These are phyloP conservation scores for Novymonas esmeraldas DNA, from an alignment of 208 protist genomes.

Conservation along the genomic window DNA sequence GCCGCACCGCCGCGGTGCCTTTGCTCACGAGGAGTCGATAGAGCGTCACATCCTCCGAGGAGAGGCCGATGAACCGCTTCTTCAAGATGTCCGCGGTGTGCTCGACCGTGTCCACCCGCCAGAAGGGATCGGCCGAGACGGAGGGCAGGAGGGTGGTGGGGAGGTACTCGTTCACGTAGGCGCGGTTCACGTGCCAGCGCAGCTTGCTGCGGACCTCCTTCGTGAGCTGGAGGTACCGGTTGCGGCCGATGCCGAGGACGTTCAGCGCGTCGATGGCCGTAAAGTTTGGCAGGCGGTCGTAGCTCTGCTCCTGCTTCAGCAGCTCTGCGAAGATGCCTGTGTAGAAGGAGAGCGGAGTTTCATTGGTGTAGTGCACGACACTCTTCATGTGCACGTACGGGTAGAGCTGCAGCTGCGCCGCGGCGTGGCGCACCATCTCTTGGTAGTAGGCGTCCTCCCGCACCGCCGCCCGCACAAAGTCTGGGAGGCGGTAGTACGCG, in stretches of 20 bases:
- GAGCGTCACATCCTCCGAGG: constrained; percentile 43
- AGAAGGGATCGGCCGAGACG: constrained; percentile 60
- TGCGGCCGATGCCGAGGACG: constrained; percentile 95
- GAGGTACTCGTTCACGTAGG: constrained; percentile 65
- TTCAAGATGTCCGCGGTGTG: constrained; percentile 26
- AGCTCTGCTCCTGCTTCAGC: constrained; percentile 81
- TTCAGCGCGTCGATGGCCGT: constrained; percentile 95
- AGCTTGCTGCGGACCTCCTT: constrained; percentile 93
- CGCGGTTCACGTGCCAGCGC: constrained; percentile 76
- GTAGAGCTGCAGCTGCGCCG: constrained; percentile 73
- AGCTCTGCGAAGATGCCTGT: constrained; percentile 66
- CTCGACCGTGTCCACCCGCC: constrained; percentile 47
- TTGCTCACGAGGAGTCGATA: constrained; percentile 53
- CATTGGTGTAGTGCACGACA: constrained; percentile 62
- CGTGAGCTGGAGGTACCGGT: constrained; percentile 97
- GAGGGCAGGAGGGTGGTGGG: constrained; percentile 52
- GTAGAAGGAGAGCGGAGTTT: constrained; percentile 84
- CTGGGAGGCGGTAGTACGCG: constrained; percentile 70
- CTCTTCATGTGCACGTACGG: constrained; percentile 71
- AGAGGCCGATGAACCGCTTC: constrained; percentile 35
- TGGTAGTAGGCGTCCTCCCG: constrained; percentile 78
- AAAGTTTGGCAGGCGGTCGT: constrained; percentile 97
- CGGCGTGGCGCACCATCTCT: constrained; percentile 58
- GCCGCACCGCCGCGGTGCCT: constrained; percentile 20
- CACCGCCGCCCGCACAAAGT: constrained; percentile 45